A percentile compares a stretch with the other conserved stretches of the same genome.
Evolutionary conservation across 306 rosid genomes (phyloP).

Genomic region (Cucurbita ficifolia): DNA sequence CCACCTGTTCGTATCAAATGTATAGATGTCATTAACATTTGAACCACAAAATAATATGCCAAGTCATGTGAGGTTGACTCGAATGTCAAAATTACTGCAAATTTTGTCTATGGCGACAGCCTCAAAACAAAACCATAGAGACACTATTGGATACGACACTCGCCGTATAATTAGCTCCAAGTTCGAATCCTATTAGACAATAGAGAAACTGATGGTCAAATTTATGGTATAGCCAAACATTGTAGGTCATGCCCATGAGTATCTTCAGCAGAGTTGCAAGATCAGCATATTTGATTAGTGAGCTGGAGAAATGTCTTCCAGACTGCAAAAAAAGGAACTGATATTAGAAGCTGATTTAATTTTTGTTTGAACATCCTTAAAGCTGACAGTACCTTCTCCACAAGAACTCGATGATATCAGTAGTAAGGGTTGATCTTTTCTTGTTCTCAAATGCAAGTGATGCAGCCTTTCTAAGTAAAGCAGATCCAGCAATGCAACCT

Average conservation of each 20-base stretch:
- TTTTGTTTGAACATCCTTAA: background rate
- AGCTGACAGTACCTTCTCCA: conserved; percentile 53
- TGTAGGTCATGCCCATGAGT: background rate
- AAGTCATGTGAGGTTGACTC: background rate
- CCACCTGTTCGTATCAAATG: background rate
- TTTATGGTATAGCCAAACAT: background rate
- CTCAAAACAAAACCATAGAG: background rate
- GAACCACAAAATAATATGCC: background rate
- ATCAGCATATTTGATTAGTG: background rate
- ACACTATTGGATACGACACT: background rate
- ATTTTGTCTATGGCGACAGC: background rate
- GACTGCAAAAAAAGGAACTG: conserved; percentile 27
- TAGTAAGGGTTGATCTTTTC: conserved; percentile 82
- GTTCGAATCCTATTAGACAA: background rate
- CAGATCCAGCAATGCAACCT: conserved; percentile 82
- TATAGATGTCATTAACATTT: background rate
- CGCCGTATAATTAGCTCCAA: background rate
- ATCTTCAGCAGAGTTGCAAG: background rate
- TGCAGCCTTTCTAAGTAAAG: conserved; percentile 79
- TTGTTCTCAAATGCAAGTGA: conserved; percentile 57
- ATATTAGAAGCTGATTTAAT: background rate
- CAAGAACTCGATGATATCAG: conserved; percentile 76
- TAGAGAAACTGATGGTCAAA: background rate
- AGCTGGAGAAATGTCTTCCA: conserved; percentile 61
- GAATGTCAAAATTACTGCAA: background rate